Conservation (phyloP, 2,329 filamentous ascomycete genomes). For the Cryphonectria japonica region DNA sequence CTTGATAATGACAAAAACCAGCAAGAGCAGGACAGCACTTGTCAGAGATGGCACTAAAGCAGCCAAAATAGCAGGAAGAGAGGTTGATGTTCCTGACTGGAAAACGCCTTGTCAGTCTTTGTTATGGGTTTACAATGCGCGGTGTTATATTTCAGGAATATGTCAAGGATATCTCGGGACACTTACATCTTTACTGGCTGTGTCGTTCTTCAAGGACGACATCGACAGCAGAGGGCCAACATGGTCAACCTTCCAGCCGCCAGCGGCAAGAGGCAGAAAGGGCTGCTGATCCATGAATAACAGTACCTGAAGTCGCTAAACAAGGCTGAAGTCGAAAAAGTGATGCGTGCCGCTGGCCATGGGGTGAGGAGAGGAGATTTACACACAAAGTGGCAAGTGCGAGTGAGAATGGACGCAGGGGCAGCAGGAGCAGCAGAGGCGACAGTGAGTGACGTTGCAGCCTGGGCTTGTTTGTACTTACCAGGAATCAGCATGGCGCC, state of each 20-base stretch:
- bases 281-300: slow-evolving; percentile 7
- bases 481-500: not conserved
- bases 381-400: not conserved
- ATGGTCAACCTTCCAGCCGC: slow-evolving; percentile 5
- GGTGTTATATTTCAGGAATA: not conserved
- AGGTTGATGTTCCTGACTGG: slow-evolving; percentile 27
- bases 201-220: slow-evolving; percentile 11
- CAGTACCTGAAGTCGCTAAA: not conserved
- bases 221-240: not conserved
- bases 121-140: not conserved
- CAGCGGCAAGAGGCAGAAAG: not conserved
- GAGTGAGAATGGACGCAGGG: not conserved
- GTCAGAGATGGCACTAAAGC: slow-evolving; percentile 31
- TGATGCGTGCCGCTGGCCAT: not conserved
- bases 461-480: not conserved
- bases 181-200: slow-evolving; percentile 23
- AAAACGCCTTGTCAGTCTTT: not conserved
- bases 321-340: not conserved
- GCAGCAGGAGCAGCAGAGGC: too few relatives aligned
- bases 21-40: slow-evolving; percentile 29
- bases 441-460: not conserved
- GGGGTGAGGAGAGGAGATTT: not conserved
- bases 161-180: too few relatives aligned
- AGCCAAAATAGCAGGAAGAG: slow-evolving; percentile 27
- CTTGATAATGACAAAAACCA: slow-evolving; percentile 30